phyloP scores from a whole-genome alignment of 73 alveolate species.

The Tetrahymena thermophila region DNA sequence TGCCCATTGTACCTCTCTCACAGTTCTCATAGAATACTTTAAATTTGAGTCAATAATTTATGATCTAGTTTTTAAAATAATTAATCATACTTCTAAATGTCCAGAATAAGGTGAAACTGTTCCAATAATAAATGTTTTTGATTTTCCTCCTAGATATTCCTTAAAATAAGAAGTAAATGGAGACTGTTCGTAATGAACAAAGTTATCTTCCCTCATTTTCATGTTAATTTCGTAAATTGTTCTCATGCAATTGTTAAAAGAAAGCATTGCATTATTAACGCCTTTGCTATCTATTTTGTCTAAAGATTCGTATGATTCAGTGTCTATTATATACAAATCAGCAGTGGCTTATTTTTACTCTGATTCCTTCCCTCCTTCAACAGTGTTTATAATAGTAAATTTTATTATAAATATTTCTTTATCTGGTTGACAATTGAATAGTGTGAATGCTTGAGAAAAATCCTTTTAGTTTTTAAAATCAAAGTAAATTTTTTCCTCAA shows the following conservation, averaged over 20 bases:
- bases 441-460: not conserved
- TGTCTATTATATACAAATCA: not conserved
- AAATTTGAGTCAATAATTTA: not conserved
- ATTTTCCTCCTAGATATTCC: not conserved
- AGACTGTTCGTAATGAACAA: not conserved
- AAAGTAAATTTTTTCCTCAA: not conserved
- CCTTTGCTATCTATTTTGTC: not conserved
- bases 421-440: not conserved
- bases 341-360: not conserved
- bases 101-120: not conserved
- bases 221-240: not conserved
- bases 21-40: not conserved
- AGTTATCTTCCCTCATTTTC: not conserved
- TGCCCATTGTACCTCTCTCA: not conserved
- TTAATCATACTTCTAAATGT: not conserved
- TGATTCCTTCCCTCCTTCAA: not conserved
- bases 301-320: not conserved
- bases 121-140: not conserved
- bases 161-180: not conserved
- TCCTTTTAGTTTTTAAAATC: not conserved
- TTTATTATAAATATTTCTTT: not conserved
- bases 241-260: not conserved
- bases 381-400: not conserved
- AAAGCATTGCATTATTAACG: not conserved
- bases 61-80: not conserved